Conservation (phyloP, 2,329 filamentous ascomycete species). For the Colletotrichum salicis region DNA sequence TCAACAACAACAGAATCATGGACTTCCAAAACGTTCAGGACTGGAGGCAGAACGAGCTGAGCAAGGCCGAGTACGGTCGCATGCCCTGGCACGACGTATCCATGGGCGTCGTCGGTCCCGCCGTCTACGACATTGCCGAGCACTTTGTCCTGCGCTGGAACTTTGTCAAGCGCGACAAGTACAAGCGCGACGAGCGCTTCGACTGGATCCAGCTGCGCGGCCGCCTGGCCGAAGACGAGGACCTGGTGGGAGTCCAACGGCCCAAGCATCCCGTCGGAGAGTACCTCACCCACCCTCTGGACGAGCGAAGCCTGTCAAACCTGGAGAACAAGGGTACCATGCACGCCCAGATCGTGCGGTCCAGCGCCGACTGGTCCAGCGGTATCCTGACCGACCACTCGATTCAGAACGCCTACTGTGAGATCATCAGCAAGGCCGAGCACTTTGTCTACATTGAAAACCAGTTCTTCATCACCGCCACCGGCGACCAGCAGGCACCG, state of each 20-base stretch:
- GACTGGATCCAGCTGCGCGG: conserved; percentile 88
- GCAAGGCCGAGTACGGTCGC: conserved; percentile 88
- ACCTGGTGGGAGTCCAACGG: conserved; percentile 86
- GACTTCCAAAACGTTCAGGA: conserved; percentile 92
- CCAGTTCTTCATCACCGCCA: conserved; percentile 97
- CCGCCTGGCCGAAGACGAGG: conserved; percentile 80
- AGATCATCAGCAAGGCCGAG: conserved; percentile 86
- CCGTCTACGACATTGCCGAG: conserved; percentile 93
- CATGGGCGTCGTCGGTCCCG: conserved; percentile 90
- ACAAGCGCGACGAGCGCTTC: conserved; percentile 85
- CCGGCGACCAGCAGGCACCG: conserved; percentile 85
- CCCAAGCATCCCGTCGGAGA: conserved; percentile 90
- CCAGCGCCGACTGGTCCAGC: conserved; percentile 92
- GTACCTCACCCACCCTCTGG: conserved; percentile 83
- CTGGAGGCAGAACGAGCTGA: conserved; percentile 93
- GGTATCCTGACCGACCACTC: conserved; percentile 86
- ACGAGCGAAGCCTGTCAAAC: conserved; percentile 74
- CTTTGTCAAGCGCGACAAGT: conserved; percentile 96
- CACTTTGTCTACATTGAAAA: conserved; percentile 99
- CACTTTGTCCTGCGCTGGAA: conserved; percentile 97
- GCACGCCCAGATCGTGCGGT: conserved; percentile 86
- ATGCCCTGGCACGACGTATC: conserved; percentile 99
- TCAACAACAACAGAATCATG: conserved; percentile 97
- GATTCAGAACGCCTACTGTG: conserved; percentile 87
- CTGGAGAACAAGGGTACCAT: conserved; percentile 76